These are phyloP conservation scores for Terfezia claveryi DNA, from an alignment of 495 filamentous ascomycete species.

Conservation along the genomic window DNA sequence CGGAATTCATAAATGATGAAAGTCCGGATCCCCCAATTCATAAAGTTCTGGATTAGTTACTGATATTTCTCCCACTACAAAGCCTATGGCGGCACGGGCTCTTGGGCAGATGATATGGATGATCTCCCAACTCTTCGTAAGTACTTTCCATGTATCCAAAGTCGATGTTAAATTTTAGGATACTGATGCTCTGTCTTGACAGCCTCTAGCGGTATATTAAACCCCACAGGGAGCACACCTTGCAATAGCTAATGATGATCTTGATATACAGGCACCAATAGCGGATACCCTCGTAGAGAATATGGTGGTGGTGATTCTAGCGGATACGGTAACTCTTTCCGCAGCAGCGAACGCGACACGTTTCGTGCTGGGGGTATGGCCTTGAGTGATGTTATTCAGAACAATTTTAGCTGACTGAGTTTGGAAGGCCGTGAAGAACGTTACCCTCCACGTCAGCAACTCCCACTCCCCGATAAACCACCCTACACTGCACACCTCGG, in stretches of 20 bases:
- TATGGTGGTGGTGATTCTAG: constrained; percentile 10
- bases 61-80: not conserved
- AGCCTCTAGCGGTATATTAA: not conserved
- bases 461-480: constrained; percentile 72
- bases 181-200: not conserved
- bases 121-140: constrained; percentile 52
- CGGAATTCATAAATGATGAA: constrained; percentile 70
- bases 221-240: too few relatives aligned
- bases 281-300: constrained; percentile 16
- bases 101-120: constrained; percentile 98
- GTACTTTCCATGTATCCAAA: constrained; percentile 11
- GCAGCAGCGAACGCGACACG: constrained; percentile 2
- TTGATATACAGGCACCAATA: not conserved
- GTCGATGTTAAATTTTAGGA: too few relatives aligned
- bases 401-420: constrained; percentile 7
- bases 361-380: constrained; percentile 6
- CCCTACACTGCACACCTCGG: constrained; percentile 91
- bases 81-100: constrained; percentile 54
- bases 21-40: constrained; percentile 29
- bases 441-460: constrained; percentile 40
- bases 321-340: constrained; percentile 7
- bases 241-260: not conserved
- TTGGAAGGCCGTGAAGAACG: constrained; percentile 23
- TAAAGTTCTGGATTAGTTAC: not conserved
- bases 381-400: constrained; percentile 20